Base-by-base conservation (phyloP, 495 filamentous ascomycete genomes). In the Alectoria sarmentosa region DNA sequence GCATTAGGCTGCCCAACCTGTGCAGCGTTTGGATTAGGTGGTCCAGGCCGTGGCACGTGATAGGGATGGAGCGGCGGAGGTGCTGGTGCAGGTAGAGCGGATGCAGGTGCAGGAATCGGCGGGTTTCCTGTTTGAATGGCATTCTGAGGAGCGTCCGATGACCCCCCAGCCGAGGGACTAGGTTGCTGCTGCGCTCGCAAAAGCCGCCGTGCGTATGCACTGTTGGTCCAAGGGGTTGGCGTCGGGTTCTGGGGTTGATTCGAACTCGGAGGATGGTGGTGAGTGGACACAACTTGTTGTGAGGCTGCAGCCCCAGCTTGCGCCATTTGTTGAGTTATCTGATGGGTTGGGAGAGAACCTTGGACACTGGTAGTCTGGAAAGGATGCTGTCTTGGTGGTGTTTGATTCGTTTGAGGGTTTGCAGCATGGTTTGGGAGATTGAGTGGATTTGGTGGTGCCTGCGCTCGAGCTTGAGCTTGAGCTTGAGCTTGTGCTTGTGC, bases 1-100 rank as follows among this genome's bases (percentile, higher is more conserved):
- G 85, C 82, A 64, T 85, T 85, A 66, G 65, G 82, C 77, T 61
- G 76, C 65, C 66, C 56, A 39, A 63, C 54, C 28, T 60, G 64
- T n/a, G 61, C 38, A 38, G 42, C 58, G 34, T 55, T 34, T 55
- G 56, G 15, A 36, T 62, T 64, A 15, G 67, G 52, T 63, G 11
- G 26, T 30, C 36, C 57, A 17, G 34, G 56, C 42, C 46, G 63
- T 42, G 46, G 39, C 17, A 14, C 46, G 66, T 15, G 68, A 54
- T n/a, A 48, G 21, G 55, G 28, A 21, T 60, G 55, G 62, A 34
- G 64, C 1, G 21, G 64, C 17, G n/a, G 48, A n/a, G 26, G 15
- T 34, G 65, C 48, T 37, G 61, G 39, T 26, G 55, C 37, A 63
- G 67, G 10, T 42, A 62, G 66, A 3, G 54, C 60, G 36, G 62